Percentiles rank a stretch among this genome's conserved stretches.
Conservation (phyloP, 1,284 basidiomycete species). For the Rhodofomes roseus region DNA sequence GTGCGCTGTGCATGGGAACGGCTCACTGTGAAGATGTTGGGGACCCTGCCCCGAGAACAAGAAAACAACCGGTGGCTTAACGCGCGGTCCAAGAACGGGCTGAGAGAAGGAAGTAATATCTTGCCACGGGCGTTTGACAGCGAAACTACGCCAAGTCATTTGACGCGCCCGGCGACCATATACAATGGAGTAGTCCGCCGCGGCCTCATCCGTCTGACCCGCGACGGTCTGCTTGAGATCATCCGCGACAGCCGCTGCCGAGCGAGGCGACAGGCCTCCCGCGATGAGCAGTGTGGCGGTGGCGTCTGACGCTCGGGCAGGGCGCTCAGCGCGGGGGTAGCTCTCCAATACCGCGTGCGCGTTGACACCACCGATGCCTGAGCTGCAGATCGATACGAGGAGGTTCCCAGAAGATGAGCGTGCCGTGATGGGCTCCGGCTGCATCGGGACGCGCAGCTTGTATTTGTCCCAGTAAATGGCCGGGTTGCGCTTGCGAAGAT, state of each 20-base stretch:
- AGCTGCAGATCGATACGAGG: constrained; percentile 39
- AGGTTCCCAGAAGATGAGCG: too few relatives aligned
- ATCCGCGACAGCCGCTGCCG: constrained; percentile 21
- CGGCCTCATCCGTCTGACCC: constrained; percentile 3
- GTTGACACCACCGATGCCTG: constrained; percentile 41
- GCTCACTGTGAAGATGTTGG: constrained; percentile 7
- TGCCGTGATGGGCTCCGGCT: too few relatives aligned
- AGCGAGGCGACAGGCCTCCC: constrained; percentile 30
- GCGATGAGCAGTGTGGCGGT: constrained; percentile 28
- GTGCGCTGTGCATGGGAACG: background rate
- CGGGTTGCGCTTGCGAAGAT: constrained; percentile 33
- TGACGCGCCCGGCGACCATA: constrained; percentile 28
- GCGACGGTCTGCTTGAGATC: background rate
- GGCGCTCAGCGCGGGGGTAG: background rate
- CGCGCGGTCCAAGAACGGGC: constrained; percentile 24
- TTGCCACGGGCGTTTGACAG: constrained; percentile 5
- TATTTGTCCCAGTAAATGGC: constrained; percentile 35
- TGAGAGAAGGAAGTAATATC: constrained; percentile 14
- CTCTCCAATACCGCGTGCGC: constrained; percentile 36
- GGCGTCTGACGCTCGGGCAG: too few relatives aligned
- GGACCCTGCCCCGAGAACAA: constrained; percentile 9
- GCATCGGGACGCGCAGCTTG: constrained; percentile 24
- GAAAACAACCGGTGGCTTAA: constrained; percentile 29
- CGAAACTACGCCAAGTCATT: constrained; percentile 33
- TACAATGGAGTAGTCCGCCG: background rate